Conservation (phyloP, 2,329 filamentous ascomycete genomes). For the Zasmidium angulare region DNA sequence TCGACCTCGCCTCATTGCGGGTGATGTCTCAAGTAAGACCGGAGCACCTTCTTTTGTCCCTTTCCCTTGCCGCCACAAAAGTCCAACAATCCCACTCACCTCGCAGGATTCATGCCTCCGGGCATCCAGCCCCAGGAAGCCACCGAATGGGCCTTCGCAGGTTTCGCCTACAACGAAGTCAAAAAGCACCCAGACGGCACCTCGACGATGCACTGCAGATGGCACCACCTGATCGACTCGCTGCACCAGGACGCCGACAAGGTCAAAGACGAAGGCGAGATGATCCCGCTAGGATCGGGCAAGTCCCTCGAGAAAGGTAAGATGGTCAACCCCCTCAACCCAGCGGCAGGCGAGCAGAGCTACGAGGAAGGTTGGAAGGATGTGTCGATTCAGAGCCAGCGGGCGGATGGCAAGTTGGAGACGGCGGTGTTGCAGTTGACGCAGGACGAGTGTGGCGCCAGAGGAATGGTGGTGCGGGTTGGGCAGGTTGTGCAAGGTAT, state of each 20-base stretch:
- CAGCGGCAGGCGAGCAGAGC: constrained; percentile 8
- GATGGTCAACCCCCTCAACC: constrained; percentile 58
- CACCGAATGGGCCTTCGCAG: constrained; percentile 68
- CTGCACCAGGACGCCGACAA: constrained; percentile 42
- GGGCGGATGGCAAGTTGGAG: constrained; percentile 41
- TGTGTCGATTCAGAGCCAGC: constrained; percentile 33
- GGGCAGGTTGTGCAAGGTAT: constrained; percentile 60
- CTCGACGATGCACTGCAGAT: constrained; percentile 39
- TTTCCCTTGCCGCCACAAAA: too few relatives aligned
- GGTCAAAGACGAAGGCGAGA: constrained; percentile 57
- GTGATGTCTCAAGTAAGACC: background rate
- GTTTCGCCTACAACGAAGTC: constrained; percentile 47
- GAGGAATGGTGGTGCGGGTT: constrained; percentile 56
- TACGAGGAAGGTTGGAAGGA: constrained; percentile 54
- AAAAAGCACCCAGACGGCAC: constrained; percentile 2
- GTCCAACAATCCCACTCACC: background rate
- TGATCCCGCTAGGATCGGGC: constrained; percentile 46
- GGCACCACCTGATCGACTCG: constrained; percentile 63
- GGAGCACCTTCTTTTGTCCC: background rate
- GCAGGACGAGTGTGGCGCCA: constrained; percentile 30
- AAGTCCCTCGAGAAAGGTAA: constrained; percentile 56
- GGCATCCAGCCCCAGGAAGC: constrained; percentile 33
- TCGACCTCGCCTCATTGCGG: constrained; percentile 36
- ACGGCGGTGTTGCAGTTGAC: constrained; percentile 45
- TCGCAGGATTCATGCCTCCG: constrained; percentile 10